Percentiles rank a stretch among this genome's conserved stretches.
Evolutionary conservation across 352 stramenopile species (phyloP).

Genomic region (Phytophthora quininea): DNA sequence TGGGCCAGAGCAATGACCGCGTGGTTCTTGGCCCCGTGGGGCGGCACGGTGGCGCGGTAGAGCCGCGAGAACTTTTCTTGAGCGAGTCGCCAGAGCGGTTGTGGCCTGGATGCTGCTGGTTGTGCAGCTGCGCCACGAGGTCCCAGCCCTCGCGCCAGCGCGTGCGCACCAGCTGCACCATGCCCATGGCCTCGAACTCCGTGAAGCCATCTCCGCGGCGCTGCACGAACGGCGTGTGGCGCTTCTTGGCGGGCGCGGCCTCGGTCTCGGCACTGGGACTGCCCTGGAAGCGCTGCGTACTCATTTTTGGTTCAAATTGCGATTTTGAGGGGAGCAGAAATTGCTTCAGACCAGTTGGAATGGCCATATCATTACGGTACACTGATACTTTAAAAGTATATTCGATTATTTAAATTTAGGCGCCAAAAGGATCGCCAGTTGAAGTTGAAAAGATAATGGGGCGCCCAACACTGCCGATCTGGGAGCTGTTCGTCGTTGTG

Average conservation of each 20-base stretch:
- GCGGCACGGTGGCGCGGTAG: slow-evolving; percentile 34
- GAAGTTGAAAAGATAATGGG: neutral
- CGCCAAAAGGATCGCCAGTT: neutral
- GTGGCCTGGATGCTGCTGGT: slow-evolving; percentile 40
- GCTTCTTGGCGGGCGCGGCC: slow-evolving; percentile 12
- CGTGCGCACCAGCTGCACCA: slow-evolving; percentile 42
- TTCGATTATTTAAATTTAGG: neutral
- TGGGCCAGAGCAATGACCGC: slow-evolving; percentile 40
- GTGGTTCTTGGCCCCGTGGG: slow-evolving; percentile 45
- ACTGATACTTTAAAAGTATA: neutral
- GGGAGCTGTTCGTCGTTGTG: neutral
- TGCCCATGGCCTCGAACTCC: slow-evolving; percentile 42
- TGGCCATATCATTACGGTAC: neutral
- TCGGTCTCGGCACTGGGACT: slow-evolving; percentile 25
- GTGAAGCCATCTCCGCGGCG: slow-evolving; percentile 47
- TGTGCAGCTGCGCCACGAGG: slow-evolving; percentile 43
- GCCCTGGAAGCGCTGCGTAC: slow-evolving; percentile 19
- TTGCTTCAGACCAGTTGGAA: neutral
- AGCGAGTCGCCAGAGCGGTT: slow-evolving; percentile 49
- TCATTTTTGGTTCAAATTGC: slow-evolving; percentile 29
- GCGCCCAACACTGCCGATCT: neutral
- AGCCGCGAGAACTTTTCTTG: slow-evolving; percentile 53
- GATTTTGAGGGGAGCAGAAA: slow-evolving; percentile 8
- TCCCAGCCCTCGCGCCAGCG: slow-evolving; percentile 49
- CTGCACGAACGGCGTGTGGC: slow-evolving; percentile 30